Conservation (phyloP, 306 rosid species). For the Medicago lupulina region DNA sequence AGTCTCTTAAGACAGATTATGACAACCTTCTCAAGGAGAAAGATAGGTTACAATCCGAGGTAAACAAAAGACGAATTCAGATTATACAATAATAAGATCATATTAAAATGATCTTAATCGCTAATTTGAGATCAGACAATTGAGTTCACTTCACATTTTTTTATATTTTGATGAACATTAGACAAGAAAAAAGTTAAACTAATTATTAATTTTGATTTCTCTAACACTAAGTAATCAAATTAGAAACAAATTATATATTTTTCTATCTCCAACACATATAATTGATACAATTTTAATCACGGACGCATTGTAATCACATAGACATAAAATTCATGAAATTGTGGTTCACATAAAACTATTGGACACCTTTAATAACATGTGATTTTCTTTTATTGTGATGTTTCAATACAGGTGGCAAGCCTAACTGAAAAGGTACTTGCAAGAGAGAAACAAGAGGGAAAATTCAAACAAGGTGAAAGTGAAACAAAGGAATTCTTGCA, state of each 20-base stretch:
- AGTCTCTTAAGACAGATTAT: slow-evolving; percentile 61
- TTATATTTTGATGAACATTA: no score
- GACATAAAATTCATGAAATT: no score
- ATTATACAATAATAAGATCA: not conserved
- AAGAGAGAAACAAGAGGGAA: slow-evolving; percentile 49
- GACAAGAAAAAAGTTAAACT: no score
- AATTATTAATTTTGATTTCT: no score
- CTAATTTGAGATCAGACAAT: no score
- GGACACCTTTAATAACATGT: not conserved
- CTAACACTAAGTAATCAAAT: not conserved
- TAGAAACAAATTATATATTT: no score
- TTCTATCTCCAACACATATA: no score
- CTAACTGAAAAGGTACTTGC: slow-evolving; percentile 56
- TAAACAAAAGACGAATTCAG: no score
- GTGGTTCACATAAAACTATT: not conserved
- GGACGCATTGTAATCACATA: no score
- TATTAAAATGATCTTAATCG: no score
- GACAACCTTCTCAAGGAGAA: slow-evolving; percentile 69
- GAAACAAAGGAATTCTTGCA: slow-evolving; percentile 49
- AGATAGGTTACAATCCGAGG: slow-evolving; percentile 42
- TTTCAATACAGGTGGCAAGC: slow-evolving; percentile 54
- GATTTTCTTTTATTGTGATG: not conserved
- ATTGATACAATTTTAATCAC: no score
- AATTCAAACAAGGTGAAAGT: slow-evolving; percentile 44
- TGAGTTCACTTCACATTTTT: no score